phyloP scores from a whole-genome alignment of 1,284 basidiomycete species.

The Irpex rosettiformis region DNA sequence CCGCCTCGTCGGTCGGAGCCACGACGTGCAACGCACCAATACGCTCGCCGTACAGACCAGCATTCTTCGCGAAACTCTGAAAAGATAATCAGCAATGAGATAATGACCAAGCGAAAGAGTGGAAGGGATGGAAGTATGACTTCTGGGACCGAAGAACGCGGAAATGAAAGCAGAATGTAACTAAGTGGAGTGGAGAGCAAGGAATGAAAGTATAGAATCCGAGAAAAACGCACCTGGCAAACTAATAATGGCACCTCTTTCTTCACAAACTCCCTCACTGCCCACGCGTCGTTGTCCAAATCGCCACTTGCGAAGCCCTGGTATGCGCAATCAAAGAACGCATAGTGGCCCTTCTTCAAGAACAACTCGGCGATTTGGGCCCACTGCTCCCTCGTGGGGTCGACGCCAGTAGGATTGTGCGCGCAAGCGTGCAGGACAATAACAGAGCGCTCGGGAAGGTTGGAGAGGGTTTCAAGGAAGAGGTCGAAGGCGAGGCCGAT shows the following conservation, averaged over 20 bases:
- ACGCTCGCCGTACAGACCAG: constrained; percentile 90
- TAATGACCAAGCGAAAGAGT: background rate
- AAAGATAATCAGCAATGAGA: constrained; percentile 1
- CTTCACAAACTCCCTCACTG: constrained; percentile 75
- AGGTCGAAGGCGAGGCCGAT: constrained; percentile 85
- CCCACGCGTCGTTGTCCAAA: constrained; percentile 72
- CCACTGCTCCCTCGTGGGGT: constrained; percentile 92
- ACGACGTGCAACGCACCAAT: constrained; percentile 85
- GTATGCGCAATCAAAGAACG: constrained; percentile 95
- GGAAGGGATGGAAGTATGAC: background rate
- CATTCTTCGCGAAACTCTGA: constrained; percentile 95
- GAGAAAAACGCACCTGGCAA: constrained; percentile 71
- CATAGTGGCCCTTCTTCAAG: constrained; percentile 76
- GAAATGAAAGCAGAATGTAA: background rate
- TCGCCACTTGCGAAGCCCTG: constrained; percentile 92
- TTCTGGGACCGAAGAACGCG: background rate
- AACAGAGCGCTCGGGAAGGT: constrained; percentile 73
- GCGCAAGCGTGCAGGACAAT: constrained; percentile 93
- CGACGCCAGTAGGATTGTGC: constrained; percentile 95
- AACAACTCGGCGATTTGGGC: constrained; percentile 75
- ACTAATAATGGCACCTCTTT: constrained; percentile 77
- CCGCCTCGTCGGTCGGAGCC: constrained; percentile 55
- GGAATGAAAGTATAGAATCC: background rate
- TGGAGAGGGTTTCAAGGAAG: constrained; percentile 63
- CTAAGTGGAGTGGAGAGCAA: background rate